phyloP scores from a whole-genome alignment of 805 yeast genomes.

The Myxozyma melibiosi region DNA sequence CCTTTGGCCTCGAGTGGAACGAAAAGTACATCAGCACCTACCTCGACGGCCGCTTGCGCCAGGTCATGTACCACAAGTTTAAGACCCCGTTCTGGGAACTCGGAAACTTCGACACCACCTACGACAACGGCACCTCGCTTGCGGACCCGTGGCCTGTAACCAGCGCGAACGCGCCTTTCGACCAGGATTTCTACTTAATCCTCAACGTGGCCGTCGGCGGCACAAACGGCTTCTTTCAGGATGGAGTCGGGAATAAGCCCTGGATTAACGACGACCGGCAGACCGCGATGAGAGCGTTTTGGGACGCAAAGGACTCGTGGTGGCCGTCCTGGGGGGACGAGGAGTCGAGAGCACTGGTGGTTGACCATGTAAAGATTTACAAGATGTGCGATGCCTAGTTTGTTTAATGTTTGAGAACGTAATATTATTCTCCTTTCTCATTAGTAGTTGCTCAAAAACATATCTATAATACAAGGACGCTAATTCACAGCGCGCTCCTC shows the following conservation, averaged over 20 bases:
- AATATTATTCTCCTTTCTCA: background rate
- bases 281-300: constrained; percentile 24
- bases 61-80: constrained; percentile 23
- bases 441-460: background rate
- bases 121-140: constrained; percentile 19
- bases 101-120: constrained; percentile 20
- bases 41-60: constrained; percentile 30
- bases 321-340: constrained; percentile 22
- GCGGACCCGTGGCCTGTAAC: constrained; percentile 26
- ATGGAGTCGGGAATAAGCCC: constrained; percentile 24
- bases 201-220: constrained; percentile 32
- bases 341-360: constrained; percentile 21
- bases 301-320: constrained; percentile 22
- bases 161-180: constrained; percentile 24
- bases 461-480: background rate
- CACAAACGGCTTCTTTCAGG: constrained; percentile 27
- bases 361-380: constrained; percentile 26
- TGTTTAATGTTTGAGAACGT: background rate
- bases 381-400: constrained; percentile 5
- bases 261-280: constrained; percentile 26
- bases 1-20: constrained; percentile 29
- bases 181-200: constrained; percentile 29
- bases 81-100: constrained; percentile 16
- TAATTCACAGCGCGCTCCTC: constrained; percentile 70
- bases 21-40: constrained; percentile 28